These are phyloP conservation scores for Tylopilus balloui DNA, from an alignment of 768 basidiomycete species.

Conservation along the genomic window DNA sequence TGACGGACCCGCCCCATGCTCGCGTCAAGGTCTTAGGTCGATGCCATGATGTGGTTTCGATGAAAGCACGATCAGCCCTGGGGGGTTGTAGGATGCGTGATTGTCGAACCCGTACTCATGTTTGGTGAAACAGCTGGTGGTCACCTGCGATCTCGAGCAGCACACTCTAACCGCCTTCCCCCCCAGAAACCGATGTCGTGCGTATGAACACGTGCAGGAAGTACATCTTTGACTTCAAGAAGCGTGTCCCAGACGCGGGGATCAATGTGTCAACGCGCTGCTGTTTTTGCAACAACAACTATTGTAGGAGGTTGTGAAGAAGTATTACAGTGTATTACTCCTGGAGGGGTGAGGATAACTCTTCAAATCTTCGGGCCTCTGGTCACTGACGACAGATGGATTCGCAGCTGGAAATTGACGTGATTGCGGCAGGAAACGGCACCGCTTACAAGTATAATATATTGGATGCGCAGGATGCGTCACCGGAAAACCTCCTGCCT, in stretches of 20 bases:
- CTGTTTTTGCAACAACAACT: slow-evolving; percentile 63
- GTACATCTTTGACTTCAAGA: slow-evolving; percentile 58
- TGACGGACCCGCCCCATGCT: slow-evolving; percentile 18
- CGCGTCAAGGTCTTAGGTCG: slow-evolving; percentile 15
- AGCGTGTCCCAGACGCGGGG: slow-evolving; percentile 39
- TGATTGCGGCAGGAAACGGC: slow-evolving; percentile 56
- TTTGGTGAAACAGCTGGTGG: slow-evolving; percentile 59
- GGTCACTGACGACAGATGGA: slow-evolving; percentile 2
- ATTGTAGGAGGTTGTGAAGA: slow-evolving; percentile 47
- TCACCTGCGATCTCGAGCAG: slow-evolving; percentile 5
- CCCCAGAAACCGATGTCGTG: slow-evolving; percentile 55
- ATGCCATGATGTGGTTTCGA: slow-evolving; percentile 40
- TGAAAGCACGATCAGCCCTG: slow-evolving; percentile 56
- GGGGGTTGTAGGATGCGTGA: slow-evolving; percentile 71
- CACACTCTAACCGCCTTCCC: slow-evolving; percentile 5
- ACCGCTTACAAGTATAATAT: slow-evolving; percentile 70
- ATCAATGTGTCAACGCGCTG: slow-evolving; percentile 50
- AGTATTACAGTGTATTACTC: slow-evolving; percentile 60
- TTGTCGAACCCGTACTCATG: slow-evolving; percentile 60
- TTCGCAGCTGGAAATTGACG: slow-evolving; percentile 60
- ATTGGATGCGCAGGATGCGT: slow-evolving; percentile 61
- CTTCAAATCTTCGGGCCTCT: not conserved
- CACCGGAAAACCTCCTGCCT: slow-evolving; percentile 42
- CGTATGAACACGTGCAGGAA: slow-evolving; percentile 52
- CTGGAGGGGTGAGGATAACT: slow-evolving; percentile 54